phyloP scores from a whole-genome alignment of 345 rosid genomes.

The Populus ilicifolia region DNA sequence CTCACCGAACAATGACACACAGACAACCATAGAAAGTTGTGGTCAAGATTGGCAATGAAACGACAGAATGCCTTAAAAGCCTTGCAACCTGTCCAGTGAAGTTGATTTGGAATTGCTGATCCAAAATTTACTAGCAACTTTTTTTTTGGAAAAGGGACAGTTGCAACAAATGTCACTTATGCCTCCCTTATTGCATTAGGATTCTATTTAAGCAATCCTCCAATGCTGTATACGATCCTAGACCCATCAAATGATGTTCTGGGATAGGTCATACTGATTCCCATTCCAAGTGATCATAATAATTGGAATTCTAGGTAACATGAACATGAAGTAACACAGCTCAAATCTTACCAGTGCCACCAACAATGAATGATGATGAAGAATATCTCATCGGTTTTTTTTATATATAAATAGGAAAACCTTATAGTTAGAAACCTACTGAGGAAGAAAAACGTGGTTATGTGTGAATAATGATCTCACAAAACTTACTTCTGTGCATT shows the following conservation, averaged over 20 bases:
- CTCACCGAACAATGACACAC: neutral
- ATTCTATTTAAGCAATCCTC: conserved; percentile 2
- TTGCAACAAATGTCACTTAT: neutral
- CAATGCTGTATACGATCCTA: conserved; percentile 3
- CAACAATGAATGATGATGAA: neutral
- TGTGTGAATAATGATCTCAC: neutral
- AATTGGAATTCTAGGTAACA: neutral
- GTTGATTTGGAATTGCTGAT: neutral
- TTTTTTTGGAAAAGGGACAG: neutral
- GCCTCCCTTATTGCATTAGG: neutral
- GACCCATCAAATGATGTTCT: neutral
- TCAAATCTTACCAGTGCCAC: neutral
- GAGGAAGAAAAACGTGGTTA: neutral
- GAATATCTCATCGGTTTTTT: neutral
- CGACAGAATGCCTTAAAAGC: neutral
- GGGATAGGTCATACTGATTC: neutral
- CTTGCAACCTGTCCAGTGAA: neutral
- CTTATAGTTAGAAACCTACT: neutral
- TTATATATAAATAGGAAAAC: neutral
- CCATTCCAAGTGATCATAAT: neutral
- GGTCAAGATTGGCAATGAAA: neutral
- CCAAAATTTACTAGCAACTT: neutral
- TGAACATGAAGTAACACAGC: neutral
- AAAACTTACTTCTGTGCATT: conserved; percentile 38
- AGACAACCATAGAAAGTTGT: neutral